phyloP scores from a whole-genome alignment of 2,329 filamentous ascomycete species.

The Colletotrichum sojae region DNA sequence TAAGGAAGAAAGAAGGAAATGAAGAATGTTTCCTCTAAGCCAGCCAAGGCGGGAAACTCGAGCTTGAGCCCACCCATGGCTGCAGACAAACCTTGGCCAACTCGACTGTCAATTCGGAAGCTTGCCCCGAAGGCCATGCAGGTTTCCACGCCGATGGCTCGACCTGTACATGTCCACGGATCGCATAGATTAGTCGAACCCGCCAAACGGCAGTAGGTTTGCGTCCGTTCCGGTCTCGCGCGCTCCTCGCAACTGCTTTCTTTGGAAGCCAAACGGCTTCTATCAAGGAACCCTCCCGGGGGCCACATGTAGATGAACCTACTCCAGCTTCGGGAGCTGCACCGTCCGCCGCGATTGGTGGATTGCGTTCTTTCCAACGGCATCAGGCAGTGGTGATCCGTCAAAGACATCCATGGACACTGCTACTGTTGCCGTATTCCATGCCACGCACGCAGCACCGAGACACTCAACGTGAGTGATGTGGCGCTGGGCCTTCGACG shows the following conservation, averaged over 20 bases:
- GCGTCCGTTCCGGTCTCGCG: neutral
- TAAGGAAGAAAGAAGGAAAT: neutral
- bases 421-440: neutral
- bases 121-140: conserved; percentile 15
- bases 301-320: neutral
- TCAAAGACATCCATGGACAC: conserved; percentile 1
- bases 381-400: neutral
- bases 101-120: conserved; percentile 17
- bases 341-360: neutral
- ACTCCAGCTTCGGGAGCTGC: neutral
- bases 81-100: conserved; percentile 5
- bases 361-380: neutral
- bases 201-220: conserved; percentile 9
- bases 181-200: neutral
- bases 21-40: neutral
- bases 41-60: neutral
- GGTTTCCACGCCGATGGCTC: conserved; percentile 11
- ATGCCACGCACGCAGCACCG: neutral
- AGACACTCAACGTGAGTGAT: conserved; percentile 20
- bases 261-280: conserved; percentile 8
- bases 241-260: neutral
- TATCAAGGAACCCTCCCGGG: neutral
- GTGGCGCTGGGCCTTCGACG: conserved; percentile 19
- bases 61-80: neutral
- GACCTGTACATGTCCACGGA: neutral